Evolutionary conservation across 2,329 filamentous ascomycete species (phyloP), one percentile per base, ranked within the genome.

Genomic region (Diaporthe helianthi): DNA sequence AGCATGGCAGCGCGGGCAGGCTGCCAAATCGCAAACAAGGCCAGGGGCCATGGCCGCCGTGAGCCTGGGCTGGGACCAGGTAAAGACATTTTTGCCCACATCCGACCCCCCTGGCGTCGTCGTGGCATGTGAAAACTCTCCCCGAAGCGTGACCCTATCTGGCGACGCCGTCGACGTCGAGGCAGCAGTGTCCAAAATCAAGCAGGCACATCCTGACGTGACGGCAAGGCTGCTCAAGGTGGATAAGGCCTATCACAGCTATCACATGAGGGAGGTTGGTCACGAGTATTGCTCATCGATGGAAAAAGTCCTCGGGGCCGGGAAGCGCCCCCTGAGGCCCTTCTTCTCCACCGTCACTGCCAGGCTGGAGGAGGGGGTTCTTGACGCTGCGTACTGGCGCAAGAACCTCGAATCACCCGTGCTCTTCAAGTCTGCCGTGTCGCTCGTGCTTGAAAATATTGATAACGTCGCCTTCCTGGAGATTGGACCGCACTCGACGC

Each of bases 371-470:
- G 26, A 31, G 26, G 24, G 49, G 3, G 15, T 17, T 17, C 24
- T 63, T 13, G 41, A 22, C 8, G 24, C 44, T 9, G 6, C 1
- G 9, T 64, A 64, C 44, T 64, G 60, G 60, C 24, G 19, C 2
- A 6, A 24, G 9, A 65, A 65, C 22, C 46, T 65, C 8, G 31
- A 51, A 19, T 53, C 53, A 1, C 65, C 41, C 5, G 52, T 58
- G 31, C 67, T 79, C 76, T 65, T 65, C 33, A n/a, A 31, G 9
- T 24, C 31, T 1, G 36, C n/a, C 31, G 47, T 41, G 12, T 26
- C 9, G 33, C 12, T 7, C 75, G 85, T 84, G 83, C 81, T 84
- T 0, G 79, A 80, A 19, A 83, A 83, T 64, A 72, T 83, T 17
- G 79, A 78, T 1, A 77, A 77, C 17, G 69, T 74, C 49, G 66